A percentile compares a stretch with the other conserved stretches of the same genome.
Evolutionary conservation across 2,329 filamentous ascomycete genomes (phyloP).

Genomic region (Canariomyces notabilis): DNA sequence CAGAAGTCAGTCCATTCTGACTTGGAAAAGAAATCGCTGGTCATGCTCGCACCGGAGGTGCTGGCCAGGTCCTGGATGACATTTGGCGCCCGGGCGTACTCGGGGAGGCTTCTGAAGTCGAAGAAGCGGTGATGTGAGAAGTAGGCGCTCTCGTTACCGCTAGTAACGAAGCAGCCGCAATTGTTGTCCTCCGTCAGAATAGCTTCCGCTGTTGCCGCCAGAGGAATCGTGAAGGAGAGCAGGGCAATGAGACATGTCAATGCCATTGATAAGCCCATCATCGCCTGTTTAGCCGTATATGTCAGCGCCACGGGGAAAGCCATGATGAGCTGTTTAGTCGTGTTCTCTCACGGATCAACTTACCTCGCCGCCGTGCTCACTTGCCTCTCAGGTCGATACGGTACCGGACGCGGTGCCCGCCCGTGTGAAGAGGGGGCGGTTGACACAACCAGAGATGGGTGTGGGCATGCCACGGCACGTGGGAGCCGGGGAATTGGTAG

Average conservation of each 20-base stretch:
- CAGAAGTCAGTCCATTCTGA: constrained; percentile 35
- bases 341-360: no score
- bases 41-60: constrained; percentile 29
- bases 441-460: not conserved
- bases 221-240: constrained; percentile 12
- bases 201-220: constrained; percentile 13
- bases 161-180: constrained; percentile 47
- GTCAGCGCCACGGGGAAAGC: not conserved
- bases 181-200: constrained; percentile 29
- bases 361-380: no score
- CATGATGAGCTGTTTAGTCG: no score
- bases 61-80: constrained; percentile 28
- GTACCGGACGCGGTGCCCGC: not conserved
- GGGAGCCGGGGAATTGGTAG: not conserved
- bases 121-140: constrained; percentile 45
- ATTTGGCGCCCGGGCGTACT: constrained; percentile 36
- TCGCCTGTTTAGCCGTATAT: constrained; percentile 3
- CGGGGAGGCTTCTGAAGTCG: constrained; percentile 42
- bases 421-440: not conserved
- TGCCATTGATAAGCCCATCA: constrained; percentile 6
- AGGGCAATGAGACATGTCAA: constrained; percentile 20
- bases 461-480: constrained; percentile 2
- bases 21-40: constrained; percentile 37
- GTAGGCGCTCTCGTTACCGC: constrained; percentile 39
- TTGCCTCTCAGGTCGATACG: not conserved